phyloP scores from a whole-genome alignment of 2,329 filamentous ascomycete species.

The Diaporthe vaccinii region DNA sequence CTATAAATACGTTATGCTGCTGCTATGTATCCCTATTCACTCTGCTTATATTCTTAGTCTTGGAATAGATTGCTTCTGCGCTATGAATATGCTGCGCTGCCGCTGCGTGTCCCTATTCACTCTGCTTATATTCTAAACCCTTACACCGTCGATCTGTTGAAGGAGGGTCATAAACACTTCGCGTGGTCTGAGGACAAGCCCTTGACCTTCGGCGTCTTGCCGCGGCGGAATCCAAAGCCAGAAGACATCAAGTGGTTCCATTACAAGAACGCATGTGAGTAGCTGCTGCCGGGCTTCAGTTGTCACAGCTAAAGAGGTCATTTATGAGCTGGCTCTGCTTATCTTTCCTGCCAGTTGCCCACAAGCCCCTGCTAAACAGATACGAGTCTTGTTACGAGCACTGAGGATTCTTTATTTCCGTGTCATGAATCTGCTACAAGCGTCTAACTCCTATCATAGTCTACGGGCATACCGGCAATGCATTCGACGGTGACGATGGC shows the following conservation, averaged over 20 bases:
- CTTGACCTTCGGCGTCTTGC: conserved; percentile 29
- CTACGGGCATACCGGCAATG: conserved; percentile 33
- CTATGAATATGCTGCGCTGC: no score
- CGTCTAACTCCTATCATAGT: background rate
- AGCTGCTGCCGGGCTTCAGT: no score
- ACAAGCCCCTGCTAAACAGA: background rate
- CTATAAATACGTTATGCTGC: no score
- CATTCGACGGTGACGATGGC: conserved; percentile 32
- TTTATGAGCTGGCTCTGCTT: background rate
- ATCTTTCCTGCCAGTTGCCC: accelerated
- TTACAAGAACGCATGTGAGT: conserved; percentile 32
- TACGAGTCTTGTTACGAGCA: background rate
- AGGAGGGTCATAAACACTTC: conserved; percentile 36
- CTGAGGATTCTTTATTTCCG: background rate
- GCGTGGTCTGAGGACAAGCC: conserved; percentile 36
- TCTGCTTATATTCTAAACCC: no score
- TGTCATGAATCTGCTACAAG: no score
- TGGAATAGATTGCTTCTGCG: no score
- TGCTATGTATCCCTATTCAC: no score
- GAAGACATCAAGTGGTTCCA: conserved; percentile 32
- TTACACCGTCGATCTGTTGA: conserved; percentile 11
- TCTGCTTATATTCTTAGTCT: no score
- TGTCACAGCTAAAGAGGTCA: accelerated
- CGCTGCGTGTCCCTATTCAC: no score
- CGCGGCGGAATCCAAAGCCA: conserved; percentile 27